A percentile compares a stretch with the other conserved stretches of the same genome.
phyloP scores from a whole-genome alignment of 2,329 filamentous ascomycete species.

The Colletotrichum musae region DNA sequence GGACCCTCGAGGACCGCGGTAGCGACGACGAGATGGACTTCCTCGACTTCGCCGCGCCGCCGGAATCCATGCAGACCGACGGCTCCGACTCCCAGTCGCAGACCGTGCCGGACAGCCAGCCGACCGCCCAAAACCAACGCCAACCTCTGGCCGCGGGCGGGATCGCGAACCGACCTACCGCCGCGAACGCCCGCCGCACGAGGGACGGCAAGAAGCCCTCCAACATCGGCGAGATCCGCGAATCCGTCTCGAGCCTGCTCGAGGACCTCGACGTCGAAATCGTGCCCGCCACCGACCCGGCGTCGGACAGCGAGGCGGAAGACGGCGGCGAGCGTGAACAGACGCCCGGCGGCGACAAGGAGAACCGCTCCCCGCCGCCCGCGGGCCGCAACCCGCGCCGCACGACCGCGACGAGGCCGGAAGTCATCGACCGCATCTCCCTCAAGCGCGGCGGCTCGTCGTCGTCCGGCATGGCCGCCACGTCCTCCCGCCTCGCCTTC shows the following conservation, averaged over 20 bases:
- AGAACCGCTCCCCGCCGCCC: conserved; percentile 55
- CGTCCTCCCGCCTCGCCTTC: conserved; percentile 69
- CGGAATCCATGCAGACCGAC: conserved; percentile 43
- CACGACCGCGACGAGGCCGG: conserved; percentile 48
- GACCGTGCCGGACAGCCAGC: conserved; percentile 66
- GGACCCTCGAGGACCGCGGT: conserved; percentile 87
- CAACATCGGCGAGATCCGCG: conserved; percentile 84
- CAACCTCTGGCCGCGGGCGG: conserved; percentile 54
- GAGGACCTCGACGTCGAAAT: conserved; percentile 73
- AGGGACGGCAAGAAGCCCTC: conserved; percentile 76
- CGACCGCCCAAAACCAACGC: conserved; percentile 47
- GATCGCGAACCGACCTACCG: conserved; percentile 60
- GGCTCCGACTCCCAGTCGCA: conserved; percentile 56
- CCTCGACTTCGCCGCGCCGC: conserved; percentile 63
- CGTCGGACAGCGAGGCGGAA: conserved; percentile 64
- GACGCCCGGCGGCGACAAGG: conserved; percentile 59
- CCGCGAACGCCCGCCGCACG: conserved; percentile 74
- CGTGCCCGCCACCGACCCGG: conserved; percentile 63
- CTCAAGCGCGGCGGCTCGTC: conserved; percentile 69
- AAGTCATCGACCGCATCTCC: conserved; percentile 81
- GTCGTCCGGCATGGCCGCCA: conserved; percentile 54
- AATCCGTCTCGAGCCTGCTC: conserved; percentile 86
- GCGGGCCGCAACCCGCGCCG: conserved; percentile 52
- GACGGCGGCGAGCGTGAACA: conserved; percentile 60
- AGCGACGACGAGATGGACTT: conserved; percentile 85